These are phyloP conservation scores for Spencermartinsiella ligniputridi DNA, from an alignment of 1,139 yeast genomes.

Conservation along the genomic window DNA sequence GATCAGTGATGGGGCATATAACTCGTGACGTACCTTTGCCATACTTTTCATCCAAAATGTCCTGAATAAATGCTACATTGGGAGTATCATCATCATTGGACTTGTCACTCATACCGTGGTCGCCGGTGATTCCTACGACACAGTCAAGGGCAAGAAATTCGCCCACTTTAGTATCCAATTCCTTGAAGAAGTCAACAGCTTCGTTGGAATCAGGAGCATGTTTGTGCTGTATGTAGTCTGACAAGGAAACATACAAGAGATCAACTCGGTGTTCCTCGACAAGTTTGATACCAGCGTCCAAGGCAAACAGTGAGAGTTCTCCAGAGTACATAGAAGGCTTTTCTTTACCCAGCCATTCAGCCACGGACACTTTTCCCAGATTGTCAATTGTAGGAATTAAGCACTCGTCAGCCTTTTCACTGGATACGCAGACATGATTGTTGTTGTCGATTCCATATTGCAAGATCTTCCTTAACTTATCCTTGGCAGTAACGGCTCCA, in stretches of 20 bases:
- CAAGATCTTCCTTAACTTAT: slow-evolving; percentile 7
- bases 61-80: slow-evolving; percentile 8
- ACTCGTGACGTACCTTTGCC: slow-evolving; percentile 8
- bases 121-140: slow-evolving; percentile 11
- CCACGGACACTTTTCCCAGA: background rate
- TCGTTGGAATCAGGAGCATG: slow-evolving; percentile 11
- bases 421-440: slow-evolving; percentile 9
- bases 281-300: slow-evolving; percentile 10
- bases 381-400: slow-evolving; percentile 4
- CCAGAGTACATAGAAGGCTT: slow-evolving; percentile 10
- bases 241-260: slow-evolving; percentile 8
- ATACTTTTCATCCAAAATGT: slow-evolving; percentile 6
- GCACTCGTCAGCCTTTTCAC: slow-evolving; percentile 9
- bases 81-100: slow-evolving; percentile 7
- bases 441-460: slow-evolving; percentile 4
- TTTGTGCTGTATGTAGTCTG: slow-evolving; percentile 11
- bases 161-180: slow-evolving; percentile 7
- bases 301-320: slow-evolving; percentile 8
- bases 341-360: slow-evolving; percentile 7
- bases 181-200: slow-evolving; percentile 7
- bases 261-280: slow-evolving; percentile 8
- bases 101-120: slow-evolving; percentile 12
- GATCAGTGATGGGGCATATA: slow-evolving; percentile 11
- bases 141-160: slow-evolving; percentile 5
- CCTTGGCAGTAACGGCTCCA: slow-evolving; percentile 10